Evolutionary conservation across 2,329 filamentous ascomycete species (phyloP).

Genomic region (Ceratocystis variospora): DNA sequence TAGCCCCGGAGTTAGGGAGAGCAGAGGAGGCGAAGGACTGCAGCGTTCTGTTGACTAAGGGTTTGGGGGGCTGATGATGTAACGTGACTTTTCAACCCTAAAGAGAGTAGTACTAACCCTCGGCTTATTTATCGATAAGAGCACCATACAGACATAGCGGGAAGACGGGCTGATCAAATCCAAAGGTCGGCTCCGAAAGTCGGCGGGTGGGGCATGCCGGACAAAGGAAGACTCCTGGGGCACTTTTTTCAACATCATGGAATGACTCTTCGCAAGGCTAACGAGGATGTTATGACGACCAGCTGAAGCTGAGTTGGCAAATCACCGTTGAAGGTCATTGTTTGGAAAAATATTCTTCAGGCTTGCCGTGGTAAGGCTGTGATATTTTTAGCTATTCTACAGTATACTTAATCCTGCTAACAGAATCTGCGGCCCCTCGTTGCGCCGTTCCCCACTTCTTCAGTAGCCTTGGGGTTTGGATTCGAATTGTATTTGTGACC

Average conservation of each 20-base stretch:
- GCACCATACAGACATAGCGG: neutral
- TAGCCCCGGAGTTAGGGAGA: neutral
- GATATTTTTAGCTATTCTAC: no score
- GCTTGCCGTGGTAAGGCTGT: no score
- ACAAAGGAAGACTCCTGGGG: neutral
- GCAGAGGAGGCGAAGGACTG: neutral
- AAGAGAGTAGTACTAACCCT: no score
- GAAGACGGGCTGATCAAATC: neutral
- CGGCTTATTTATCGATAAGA: neutral
- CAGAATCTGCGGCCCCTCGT: neutral
- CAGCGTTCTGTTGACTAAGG: neutral
- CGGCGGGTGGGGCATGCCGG: slow-evolving; percentile 4
- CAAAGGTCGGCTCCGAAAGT: slow-evolving; percentile 5
- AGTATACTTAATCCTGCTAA: no score
- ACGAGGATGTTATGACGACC: neutral
- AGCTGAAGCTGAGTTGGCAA: no score
- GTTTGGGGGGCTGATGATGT: no score
- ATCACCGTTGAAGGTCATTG: no score
- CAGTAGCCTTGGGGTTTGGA: neutral
- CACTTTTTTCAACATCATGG: neutral
- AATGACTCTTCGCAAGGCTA: neutral
- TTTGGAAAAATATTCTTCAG: no score
- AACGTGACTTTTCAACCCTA: no score
- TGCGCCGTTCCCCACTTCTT: neutral
- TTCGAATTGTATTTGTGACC: neutral